Evolutionary conservation across 306 rosid genomes (phyloP).

Genomic region (Fragaria vesca): DNA sequence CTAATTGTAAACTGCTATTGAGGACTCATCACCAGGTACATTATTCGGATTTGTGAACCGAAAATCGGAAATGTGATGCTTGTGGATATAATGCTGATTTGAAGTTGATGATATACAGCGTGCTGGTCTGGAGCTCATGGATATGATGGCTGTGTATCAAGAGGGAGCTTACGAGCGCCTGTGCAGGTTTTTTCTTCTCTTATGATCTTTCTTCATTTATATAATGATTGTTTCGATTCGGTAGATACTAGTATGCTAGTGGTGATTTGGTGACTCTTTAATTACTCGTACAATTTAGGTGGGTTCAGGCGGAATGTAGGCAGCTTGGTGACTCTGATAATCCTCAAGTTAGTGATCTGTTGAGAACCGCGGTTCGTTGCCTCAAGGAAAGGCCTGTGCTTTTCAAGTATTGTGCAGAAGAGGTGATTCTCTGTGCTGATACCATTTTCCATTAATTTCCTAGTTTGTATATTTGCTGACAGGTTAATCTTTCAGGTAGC

Average conservation of each 20-base stretch:
- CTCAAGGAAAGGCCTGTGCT: constrained; percentile 94
- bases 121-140: constrained; percentile 97
- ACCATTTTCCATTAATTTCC: neutral
- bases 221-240: neutral
- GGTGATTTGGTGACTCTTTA: neutral
- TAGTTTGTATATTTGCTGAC: neutral
- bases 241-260: neutral
- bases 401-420: constrained; percentile 98
- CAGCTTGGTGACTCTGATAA: constrained; percentile 86
- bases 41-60: neutral
- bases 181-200: constrained; percentile 64
- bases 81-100: neutral
- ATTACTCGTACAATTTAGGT: constrained; percentile 50
- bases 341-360: constrained; percentile 86
- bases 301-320: constrained; percentile 98
- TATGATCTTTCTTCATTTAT: neutral
- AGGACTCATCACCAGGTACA: constrained; percentile 97
- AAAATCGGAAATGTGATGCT: neutral
- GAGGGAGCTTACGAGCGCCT: constrained; percentile 98
- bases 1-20: constrained; percentile 84
- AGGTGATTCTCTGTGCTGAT: constrained; percentile 47
- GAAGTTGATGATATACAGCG: constrained; percentile 45
- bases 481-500: constrained; percentile 65
- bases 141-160: constrained; percentile 97
- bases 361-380: constrained; percentile 83